Evolutionary conservation across 2,329 filamentous ascomycete genomes (phyloP), one percentile per base, ranked within the genome.

Genomic region (Juglanconis oblonga): DNA sequence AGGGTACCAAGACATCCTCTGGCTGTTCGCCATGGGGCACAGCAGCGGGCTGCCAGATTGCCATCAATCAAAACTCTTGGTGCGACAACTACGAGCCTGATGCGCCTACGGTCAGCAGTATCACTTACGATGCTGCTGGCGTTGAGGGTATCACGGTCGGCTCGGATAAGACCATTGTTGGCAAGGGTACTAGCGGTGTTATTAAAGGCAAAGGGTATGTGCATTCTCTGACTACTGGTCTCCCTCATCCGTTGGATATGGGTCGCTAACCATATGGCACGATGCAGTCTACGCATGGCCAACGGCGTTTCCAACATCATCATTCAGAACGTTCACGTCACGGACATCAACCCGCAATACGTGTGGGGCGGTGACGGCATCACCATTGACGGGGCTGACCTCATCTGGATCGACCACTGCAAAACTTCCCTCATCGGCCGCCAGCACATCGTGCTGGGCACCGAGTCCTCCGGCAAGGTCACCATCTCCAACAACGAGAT

Each of bases 291-390:
- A 29, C 77, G 80, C 33, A 76, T 83, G 24, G 72, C 75, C 59
- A 73, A 69, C 65, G 74, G 73, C 59, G 76, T 76, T 13, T 76
- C 70, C 68, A 85, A 87, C 70, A 73, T 88, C 69, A 87, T 87
- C 67, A 81, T 87, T 70, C 84, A 84, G 76, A 85, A 83, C 72
- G 73, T 84, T 61, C 77, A 79, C 55, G 77, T 85, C 68, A 83
- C 81, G 53, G 73, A 81, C 56, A 72, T 86, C 53, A 85, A 86
- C 75, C 77, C 81, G 10, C 67, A 81, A 69, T 61, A 83, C 67
- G 81, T 86, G 66, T 85, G 82, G 83, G 83, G 83, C 58, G 83
- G 82, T 56, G 83, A 85, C 68, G 82, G 78, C 45, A 82, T 85
- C 68, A 82, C 80, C 45, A 70, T 85, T 3, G 74, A 81, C 59